These are phyloP conservation scores for Colletotrichum endophyticum DNA, from an alignment of 2,329 filamentous ascomycete genomes.

Conservation along the genomic window DNA sequence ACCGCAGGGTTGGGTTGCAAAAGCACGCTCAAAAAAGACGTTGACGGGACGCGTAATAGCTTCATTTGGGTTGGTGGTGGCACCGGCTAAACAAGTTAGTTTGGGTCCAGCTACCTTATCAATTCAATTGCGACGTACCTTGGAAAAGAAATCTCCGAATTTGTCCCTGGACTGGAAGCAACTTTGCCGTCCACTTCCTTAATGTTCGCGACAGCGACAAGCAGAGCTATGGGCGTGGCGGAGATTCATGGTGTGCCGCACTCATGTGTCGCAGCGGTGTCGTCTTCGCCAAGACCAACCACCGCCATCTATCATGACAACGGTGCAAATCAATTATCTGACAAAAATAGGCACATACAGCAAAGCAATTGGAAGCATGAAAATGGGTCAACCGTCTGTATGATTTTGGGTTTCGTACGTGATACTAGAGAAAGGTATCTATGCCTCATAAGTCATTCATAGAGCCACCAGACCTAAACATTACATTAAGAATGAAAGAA, in stretches of 20 bases:
- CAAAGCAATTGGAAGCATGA: neutral
- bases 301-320: neutral
- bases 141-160: neutral
- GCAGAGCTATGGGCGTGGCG: neutral
- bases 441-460: constrained; percentile 13
- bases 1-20: neutral
- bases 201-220: too few relatives aligned
- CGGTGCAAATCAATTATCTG: neutral
- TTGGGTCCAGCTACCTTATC: neutral
- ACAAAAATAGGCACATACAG: neutral
- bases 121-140: neutral
- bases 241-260: neutral
- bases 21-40: neutral
- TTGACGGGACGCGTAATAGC: neutral
- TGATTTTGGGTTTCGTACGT: neutral
- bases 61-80: neutral
- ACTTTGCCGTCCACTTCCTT: neutral
- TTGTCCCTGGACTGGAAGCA: neutral
- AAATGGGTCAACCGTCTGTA: neutral
- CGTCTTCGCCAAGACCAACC: neutral
- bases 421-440: constrained; percentile 5
- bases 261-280: neutral
- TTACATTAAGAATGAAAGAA: constrained; percentile 15
- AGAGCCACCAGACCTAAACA: constrained; percentile 15
- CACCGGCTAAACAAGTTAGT: neutral